Evolutionary conservation across 2,329 filamentous ascomycete species (phyloP).

Genomic region (Colletotrichum chrysophilum): DNA sequence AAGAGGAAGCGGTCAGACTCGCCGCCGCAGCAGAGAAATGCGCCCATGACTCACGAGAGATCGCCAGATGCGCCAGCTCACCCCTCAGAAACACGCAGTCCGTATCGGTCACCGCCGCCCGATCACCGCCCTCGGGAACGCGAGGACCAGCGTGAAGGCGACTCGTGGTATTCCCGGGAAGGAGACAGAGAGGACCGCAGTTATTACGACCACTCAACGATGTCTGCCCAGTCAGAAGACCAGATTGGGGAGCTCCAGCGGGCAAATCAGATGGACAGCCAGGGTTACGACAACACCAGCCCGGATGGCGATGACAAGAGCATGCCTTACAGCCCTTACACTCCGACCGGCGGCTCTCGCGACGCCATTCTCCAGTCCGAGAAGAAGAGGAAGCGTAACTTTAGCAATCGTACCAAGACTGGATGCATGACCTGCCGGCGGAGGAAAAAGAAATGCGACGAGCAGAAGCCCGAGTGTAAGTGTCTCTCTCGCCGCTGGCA

Average conservation of each 20-base stretch:
- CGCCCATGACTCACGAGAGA: conserved; percentile 30
- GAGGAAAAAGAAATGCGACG: conserved; percentile 98
- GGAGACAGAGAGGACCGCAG: conserved; percentile 50
- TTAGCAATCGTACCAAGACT: conserved; percentile 95
- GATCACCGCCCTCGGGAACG: conserved; percentile 54
- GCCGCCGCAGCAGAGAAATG: conserved; percentile 48
- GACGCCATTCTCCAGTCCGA: conserved; percentile 61
- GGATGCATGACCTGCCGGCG: conserved; percentile 91
- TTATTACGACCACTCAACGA: conserved; percentile 53
- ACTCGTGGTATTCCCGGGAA: conserved; percentile 55
- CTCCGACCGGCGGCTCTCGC: conserved; percentile 42
- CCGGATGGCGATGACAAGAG: conserved; percentile 58
- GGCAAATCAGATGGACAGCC: conserved; percentile 48
- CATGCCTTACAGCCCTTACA: conserved; percentile 46
- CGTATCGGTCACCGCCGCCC: conserved; percentile 46
- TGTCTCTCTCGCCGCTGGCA: conserved; percentile 20
- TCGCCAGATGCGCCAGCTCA: conserved; percentile 37
- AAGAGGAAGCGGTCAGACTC: conserved; percentile 77
- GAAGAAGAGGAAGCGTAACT: conserved; percentile 79
- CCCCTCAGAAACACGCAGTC: conserved; percentile 44
- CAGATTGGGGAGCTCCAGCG: conserved; percentile 51
- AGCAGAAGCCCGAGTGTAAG: conserved; percentile 90
- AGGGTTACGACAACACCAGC: conserved; percentile 58
- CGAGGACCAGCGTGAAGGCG: conserved; percentile 42
- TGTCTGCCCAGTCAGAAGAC: conserved; percentile 54